Percentiles rank a stretch among this genome's conserved stretches.
These are phyloP conservation scores for Gnomoniopsis sp. DNA, from an alignment of 2,329 filamentous ascomycete genomes.

Conservation along the genomic window DNA sequence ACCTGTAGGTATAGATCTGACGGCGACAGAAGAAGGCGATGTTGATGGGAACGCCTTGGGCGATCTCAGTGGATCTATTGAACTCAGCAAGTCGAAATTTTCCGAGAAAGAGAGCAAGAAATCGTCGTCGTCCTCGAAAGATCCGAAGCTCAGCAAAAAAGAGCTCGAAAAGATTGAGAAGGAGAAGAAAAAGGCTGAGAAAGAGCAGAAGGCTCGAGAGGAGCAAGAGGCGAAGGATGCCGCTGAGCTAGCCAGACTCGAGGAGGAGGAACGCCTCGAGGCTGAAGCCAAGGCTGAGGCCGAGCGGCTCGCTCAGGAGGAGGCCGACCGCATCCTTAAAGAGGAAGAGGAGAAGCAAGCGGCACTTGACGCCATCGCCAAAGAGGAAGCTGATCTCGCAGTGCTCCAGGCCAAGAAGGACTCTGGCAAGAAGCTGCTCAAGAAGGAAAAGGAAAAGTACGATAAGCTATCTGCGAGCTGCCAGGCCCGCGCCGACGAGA, in stretches of 20 bases:
- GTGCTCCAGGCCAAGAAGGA: conserved; percentile 16
- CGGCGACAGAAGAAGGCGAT: conserved; percentile 39
- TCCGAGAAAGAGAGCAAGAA: conserved; percentile 34
- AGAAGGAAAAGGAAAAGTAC: conserved; percentile 13
- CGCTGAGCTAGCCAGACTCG: conserved; percentile 10
- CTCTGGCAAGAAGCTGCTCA: conserved; percentile 10
- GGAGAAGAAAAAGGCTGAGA: conserved; percentile 24
- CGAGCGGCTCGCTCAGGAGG: conserved; percentile 14
- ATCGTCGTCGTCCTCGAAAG: conserved; percentile 25
- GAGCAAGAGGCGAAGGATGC: conserved; percentile 18
- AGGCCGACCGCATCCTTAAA: conserved; percentile 11
- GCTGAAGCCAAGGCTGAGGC: conserved; percentile 16
- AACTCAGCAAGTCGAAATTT: conserved; percentile 33
- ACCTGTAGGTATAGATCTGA: conserved; percentile 43
- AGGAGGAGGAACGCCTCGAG: conserved; percentile 18
- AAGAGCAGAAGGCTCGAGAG: conserved; percentile 21
- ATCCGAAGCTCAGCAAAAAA: conserved; percentile 45
- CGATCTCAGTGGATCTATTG: conserved; percentile 25
- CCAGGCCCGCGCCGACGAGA: conserved; percentile 17
- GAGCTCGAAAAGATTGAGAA: conserved; percentile 32
- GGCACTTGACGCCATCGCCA: conserved; percentile 13
- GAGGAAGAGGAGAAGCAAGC: conserved; percentile 17
- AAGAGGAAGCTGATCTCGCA: conserved; percentile 17
- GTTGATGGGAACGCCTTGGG: conserved; percentile 32
- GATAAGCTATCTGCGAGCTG: conserved; percentile 15